Base-by-base conservation (phyloP, 371 early-diverging fungal species). In the Coemansia sp. region DNA sequence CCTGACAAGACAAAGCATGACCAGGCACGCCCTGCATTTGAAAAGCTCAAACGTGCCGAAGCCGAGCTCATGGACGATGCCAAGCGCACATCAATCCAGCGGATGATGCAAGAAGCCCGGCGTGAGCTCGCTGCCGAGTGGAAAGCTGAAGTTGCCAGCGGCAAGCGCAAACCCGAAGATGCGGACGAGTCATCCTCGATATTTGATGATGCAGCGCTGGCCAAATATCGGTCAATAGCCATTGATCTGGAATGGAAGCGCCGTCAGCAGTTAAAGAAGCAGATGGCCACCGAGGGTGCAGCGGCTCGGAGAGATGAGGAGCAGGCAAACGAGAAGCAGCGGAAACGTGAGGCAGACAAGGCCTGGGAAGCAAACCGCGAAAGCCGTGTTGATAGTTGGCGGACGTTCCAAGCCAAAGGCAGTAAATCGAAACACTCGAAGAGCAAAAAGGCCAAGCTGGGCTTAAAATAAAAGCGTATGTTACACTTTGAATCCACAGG, bases 1-100 rank as follows among this genome's bases (percentile, higher is more conserved):
- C 95, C 95, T 3, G 95, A 95, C 77, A 95, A 92, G 66, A 83
- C 86, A 37, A 82, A 85, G 55, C 93, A 93, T 66, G 86, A 85
- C 18, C 75, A 81, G 11, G 93, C 95, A 4, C 83, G 86, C 54
- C 90, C 91, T 39, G 92, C 94, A 0, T 95, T 95, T 69, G 88
- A 90, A 29, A 55, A 87, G 50, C 80, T 95, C n/a, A 94, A 94
- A 64, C 86, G 87, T 68, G 94, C 94, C 18, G 92, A 91, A 75
- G 81, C 82, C 1, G 88, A 89, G 59, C 78, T 93, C 34, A 83
- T 82, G 74, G 92, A 91, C 64, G 83, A 87, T 29, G 81, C 75
- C 0, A 83, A 84, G 48, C 80, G 88, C 31, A 64, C 75, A 31
- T 83, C 82, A 43, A 75, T 91, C n/a, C 55, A 85, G 42, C 74